A percentile compares a stretch with the other conserved stretches of the same genome.
Evolutionary conservation across 768 basidiomycete species (phyloP).

Genomic region (Trametes maxima): DNA sequence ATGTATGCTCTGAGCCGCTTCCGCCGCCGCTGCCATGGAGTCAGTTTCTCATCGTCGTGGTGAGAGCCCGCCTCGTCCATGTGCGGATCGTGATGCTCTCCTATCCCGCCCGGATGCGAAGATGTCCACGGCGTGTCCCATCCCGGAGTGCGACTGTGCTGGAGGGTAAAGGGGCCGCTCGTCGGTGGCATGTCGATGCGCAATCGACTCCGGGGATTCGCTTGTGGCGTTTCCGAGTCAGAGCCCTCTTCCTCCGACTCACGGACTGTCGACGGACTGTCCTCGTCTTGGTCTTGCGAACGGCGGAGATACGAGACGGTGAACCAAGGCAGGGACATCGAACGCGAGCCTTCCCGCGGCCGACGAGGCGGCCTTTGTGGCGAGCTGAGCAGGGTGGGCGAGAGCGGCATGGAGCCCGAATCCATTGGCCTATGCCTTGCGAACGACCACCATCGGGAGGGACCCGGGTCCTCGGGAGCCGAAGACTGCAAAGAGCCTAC

Average conservation of each 20-base stretch:
- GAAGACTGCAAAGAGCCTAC: slow-evolving; percentile 55
- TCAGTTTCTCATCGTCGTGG: slow-evolving; percentile 27
- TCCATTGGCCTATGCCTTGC: slow-evolving; percentile 52
- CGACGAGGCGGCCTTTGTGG: slow-evolving; percentile 8
- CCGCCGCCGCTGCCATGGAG: slow-evolving; percentile 36
- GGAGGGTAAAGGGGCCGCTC: slow-evolving; percentile 47
- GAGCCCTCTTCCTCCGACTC: slow-evolving; percentile 14
- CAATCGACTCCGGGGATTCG: slow-evolving; percentile 20
- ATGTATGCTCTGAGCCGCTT: slow-evolving; percentile 67
- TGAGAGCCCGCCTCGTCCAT: slow-evolving; percentile 14
- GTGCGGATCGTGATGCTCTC: background rate
- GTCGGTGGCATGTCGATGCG: slow-evolving; percentile 39
- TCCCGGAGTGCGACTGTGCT: slow-evolving; percentile 60
- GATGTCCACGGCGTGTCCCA: slow-evolving; percentile 74
- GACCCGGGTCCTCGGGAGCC: slow-evolving; percentile 32
- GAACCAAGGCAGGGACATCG: slow-evolving; percentile 57
- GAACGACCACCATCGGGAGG: slow-evolving; percentile 73
- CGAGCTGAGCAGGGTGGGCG: slow-evolving; percentile 12
- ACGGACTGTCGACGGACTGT: slow-evolving; percentile 10
- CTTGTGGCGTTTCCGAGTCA: slow-evolving; percentile 3
- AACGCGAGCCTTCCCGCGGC: slow-evolving; percentile 25
- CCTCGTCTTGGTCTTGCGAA: slow-evolving; percentile 33
- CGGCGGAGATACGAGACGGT: slow-evolving; percentile 39
- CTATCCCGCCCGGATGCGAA: slow-evolving; percentile 33
- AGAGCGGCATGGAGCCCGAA: slow-evolving; percentile 24